Evolutionary conservation across 2,329 filamentous ascomycete species (phyloP).

Genomic region (Colletotrichum sp.): DNA sequence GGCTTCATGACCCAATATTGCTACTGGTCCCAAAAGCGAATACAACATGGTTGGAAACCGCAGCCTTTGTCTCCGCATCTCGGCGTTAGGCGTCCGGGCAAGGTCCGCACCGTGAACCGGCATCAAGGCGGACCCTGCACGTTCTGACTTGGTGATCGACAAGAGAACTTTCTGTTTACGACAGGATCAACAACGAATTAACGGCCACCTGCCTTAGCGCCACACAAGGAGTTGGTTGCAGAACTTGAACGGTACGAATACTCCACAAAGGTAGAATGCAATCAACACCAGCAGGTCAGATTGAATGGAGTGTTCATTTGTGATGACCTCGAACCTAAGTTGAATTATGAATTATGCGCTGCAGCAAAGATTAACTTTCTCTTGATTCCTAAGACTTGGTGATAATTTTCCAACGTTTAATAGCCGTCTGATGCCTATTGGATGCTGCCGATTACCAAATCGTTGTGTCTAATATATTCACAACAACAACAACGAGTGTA

Average conservation of each 20-base stretch:
- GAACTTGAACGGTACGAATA: background rate
- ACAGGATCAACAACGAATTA: background rate
- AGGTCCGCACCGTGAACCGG: background rate
- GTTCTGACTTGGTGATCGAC: background rate
- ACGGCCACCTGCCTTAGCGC: background rate
- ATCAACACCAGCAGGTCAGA: background rate
- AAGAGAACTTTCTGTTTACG: background rate
- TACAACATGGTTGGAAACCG: background rate
- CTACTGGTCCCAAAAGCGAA: background rate
- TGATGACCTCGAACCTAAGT: background rate
- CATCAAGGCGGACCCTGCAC: background rate
- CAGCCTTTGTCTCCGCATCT: background rate
- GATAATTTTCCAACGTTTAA: background rate
- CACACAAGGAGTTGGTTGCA: too few relatives aligned
- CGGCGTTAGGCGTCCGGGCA: background rate
- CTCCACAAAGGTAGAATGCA: background rate
- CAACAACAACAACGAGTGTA: too few relatives aligned
- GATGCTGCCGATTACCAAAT: background rate
- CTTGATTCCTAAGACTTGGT: background rate
- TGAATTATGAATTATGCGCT: background rate
- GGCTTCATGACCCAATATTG: background rate
- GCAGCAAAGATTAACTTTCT: background rate
- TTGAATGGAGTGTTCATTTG: background rate
- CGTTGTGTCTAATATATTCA: too few relatives aligned
- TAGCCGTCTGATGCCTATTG: background rate